phyloP scores from a whole-genome alignment of 495 filamentous ascomycete genomes.

The Physcia stellaris region DNA sequence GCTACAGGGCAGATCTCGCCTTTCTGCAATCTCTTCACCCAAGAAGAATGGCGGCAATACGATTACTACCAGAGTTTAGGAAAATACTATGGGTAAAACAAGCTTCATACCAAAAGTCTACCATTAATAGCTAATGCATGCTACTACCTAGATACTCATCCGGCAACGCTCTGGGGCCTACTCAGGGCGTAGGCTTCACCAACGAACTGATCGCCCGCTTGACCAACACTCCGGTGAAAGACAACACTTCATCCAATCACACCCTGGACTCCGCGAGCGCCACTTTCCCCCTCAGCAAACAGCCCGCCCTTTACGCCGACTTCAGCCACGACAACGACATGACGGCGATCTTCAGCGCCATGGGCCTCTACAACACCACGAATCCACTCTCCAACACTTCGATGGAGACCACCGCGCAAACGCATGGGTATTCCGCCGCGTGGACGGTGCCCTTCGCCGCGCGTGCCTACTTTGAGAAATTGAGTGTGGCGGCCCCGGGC shows the following conservation, averaged over 20 bases:
- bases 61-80: conserved; percentile 61
- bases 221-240: conserved; percentile 48
- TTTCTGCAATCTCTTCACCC: conserved; percentile 62
- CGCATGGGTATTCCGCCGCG: conserved; percentile 48
- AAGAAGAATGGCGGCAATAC: conserved; percentile 57
- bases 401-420: conserved; percentile 26
- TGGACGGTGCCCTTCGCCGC: conserved; percentile 74
- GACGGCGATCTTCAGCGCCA: conserved; percentile 53
- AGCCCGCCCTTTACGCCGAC: conserved; percentile 53
- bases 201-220: conserved; percentile 78
- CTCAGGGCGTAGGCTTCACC: conserved; percentile 70
- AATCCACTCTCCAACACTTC: conserved; percentile 32
- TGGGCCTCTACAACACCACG: conserved; percentile 59
- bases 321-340: conserved; percentile 85
- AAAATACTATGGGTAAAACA: conserved; percentile 77
- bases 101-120: too few relatives aligned
- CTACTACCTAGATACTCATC: too few relatives aligned
- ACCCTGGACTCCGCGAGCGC: conserved; percentile 47
- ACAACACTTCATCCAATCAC: conserved; percentile 55
- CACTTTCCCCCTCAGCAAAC: conserved; percentile 54
- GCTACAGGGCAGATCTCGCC: conserved; percentile 30
- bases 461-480: conserved; percentile 71
- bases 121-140: too few relatives aligned
- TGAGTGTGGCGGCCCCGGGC: conserved; percentile 38
- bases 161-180: conserved; percentile 63